phyloP scores from a whole-genome alignment of 768 basidiomycete species.

The Rhizopogon vulgaris region DNA sequence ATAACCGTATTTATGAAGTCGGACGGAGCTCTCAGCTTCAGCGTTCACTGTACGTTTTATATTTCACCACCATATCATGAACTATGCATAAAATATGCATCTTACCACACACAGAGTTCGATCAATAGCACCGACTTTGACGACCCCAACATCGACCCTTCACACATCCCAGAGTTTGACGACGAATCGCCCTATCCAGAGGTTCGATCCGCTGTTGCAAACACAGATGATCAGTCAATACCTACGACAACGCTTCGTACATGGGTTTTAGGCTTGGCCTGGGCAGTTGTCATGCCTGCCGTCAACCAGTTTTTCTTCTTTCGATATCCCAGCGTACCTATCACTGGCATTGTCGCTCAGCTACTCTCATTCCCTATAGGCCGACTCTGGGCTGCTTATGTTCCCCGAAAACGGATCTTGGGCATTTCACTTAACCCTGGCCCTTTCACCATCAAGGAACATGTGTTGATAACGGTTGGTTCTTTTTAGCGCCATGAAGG shows the following conservation, averaged over 20 bases:
- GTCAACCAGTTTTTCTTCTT: conserved; percentile 77
- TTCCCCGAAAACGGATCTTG: conserved; percentile 53
- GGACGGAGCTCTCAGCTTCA: conserved; percentile 10
- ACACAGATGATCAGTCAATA: conserved; percentile 63
- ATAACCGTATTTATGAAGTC: neutral
- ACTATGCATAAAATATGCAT: neutral
- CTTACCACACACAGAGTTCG: neutral
- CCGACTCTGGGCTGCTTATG: conserved; percentile 42
- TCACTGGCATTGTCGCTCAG: conserved; percentile 65
- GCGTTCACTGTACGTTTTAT: conserved; percentile 13
- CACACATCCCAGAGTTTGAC: conserved; percentile 24
- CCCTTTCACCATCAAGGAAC: conserved; percentile 72
- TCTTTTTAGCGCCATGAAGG: conserved; percentile 16
- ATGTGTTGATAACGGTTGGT: conserved; percentile 57
- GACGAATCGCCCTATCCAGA: conserved; percentile 73
- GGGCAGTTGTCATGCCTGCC: conserved; percentile 59
- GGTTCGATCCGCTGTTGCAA: conserved; percentile 63
- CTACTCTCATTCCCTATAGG: conserved; percentile 68
- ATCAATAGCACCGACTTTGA: conserved; percentile 10
- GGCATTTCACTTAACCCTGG: conserved; percentile 68
- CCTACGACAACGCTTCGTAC: conserved; percentile 59
- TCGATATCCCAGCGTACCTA: conserved; percentile 60
- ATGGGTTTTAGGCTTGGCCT: conserved; percentile 68
- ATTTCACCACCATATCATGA: neutral
- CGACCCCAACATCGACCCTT: conserved; percentile 23